These are phyloP conservation scores for Spizellomyces punctatus DNA, from an alignment of 192 early-diverging fungal species.

Conservation along the genomic window DNA sequence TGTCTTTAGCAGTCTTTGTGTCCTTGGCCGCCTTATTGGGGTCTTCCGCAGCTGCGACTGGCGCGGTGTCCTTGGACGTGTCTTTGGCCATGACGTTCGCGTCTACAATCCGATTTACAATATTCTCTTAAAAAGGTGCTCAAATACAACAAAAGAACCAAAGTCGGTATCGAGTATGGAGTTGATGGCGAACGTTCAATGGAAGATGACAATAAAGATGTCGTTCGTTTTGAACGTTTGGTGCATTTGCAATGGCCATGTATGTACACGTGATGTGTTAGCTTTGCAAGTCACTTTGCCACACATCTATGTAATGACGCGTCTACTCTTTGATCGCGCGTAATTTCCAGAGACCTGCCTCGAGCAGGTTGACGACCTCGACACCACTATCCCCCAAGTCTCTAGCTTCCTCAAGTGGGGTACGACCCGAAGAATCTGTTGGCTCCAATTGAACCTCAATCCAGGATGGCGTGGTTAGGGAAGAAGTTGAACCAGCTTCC, in stretches of 20 bases:
- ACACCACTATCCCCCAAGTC: slow-evolving; percentile 7
- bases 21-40: slow-evolving; percentile 14
- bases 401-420: slow-evolving; percentile 34
- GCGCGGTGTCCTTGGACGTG: background rate
- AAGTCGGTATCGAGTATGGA: no score
- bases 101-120: background rate
- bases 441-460: slow-evolving; percentile 33
- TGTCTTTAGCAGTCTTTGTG: slow-evolving; percentile 14
- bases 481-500: background rate
- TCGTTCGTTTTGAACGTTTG: no score
- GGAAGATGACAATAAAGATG: no score
- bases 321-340: background rate
- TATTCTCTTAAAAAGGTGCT: no score
- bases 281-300: background rate
- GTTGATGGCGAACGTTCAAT: no score
- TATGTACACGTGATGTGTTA: no score
- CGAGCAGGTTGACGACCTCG: slow-evolving; percentile 18
- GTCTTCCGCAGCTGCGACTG: slow-evolving; percentile 1
- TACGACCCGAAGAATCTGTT: slow-evolving; percentile 38
- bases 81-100: background rate
- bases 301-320: background rate
- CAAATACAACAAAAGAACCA: no score
- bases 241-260: no score
- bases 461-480: slow-evolving; percentile 15
- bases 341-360: slow-evolving; percentile 7